Evolutionary conservation across 2,329 filamentous ascomycete species (phyloP), one percentile per base, ranked within the genome.

Genomic region (Ceratocystis huliohia): DNA sequence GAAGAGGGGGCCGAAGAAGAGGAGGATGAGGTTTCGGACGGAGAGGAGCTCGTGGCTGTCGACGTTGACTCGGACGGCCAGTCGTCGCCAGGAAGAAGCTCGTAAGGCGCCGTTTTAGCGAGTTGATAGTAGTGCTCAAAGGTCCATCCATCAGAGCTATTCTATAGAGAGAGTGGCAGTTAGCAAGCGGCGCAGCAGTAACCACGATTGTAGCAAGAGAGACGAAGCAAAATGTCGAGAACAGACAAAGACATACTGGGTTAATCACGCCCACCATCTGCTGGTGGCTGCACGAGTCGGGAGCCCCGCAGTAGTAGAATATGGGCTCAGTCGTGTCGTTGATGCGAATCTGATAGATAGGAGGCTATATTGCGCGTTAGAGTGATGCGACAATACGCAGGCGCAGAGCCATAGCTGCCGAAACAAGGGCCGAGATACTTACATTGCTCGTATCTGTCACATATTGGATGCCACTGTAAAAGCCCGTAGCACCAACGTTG

Each of bases 181-280:
- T 50, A 72, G 70, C 53, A 50, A 20, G 17, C 1, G 0, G 13
- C 7, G 17, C 56, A 17, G 25, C 25, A n/a, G 17, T 33, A 8
- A 37, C 15, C 5, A 37, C 56, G 6, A 2, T 6, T 15, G 30
- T 62, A 33, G 50, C 65, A 3, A 61, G 50, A 3, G 46, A 15
- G 37, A 41, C 37, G 4, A 13, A 4, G 37, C 37, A 41, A 37
- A 41, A 41, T 13, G 37, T 13, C 37, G n/a, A 25, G 28, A 1
- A 61, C 37, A 5, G 30, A 22, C 67, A 57, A 30, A n/a, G 8
- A 63, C 78, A 68, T 76, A 85, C 82, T 5, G 86, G 82, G 71
- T 92, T 93, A 70, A 93, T 86, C 1, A 83, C 87, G 2, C 88
- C 88, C 17, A 93, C 81, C 88, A 93, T 93, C 25, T 83, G 80